These are phyloP conservation scores for Leishmania arabica DNA, from an alignment of 208 protist species.

Conservation along the genomic window DNA sequence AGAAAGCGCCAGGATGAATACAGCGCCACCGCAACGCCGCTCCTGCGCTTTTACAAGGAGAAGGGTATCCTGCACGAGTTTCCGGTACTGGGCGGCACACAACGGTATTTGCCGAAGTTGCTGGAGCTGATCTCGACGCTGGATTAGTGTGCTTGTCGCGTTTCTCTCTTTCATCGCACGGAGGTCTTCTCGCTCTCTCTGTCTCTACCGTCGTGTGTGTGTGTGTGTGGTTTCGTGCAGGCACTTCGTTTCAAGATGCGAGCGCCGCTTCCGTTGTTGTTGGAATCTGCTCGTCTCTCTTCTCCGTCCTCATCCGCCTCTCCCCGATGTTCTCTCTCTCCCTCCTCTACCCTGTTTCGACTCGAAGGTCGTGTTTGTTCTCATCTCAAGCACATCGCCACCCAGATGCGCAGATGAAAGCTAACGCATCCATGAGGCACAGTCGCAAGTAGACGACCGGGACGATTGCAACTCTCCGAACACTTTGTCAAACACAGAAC, in stretches of 20 bases:
- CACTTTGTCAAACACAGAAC: not conserved
- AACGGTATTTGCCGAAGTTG: constrained; percentile 70
- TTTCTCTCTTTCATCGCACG: not conserved
- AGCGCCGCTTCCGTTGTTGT: not conserved
- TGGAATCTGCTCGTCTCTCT: not conserved
- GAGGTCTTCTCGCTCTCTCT: not conserved
- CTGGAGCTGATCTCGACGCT: constrained; percentile 55
- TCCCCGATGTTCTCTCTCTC: not conserved
- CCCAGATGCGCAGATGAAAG: not conserved
- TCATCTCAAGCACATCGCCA: not conserved
- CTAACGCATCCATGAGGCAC: not conserved
- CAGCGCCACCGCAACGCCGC: constrained; percentile 49
- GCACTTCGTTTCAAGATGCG: not conserved
- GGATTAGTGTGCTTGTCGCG: not conserved
- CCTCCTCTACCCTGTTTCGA: not conserved
- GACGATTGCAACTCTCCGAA: not conserved
- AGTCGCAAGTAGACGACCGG: not conserved
- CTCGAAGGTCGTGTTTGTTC: not conserved
- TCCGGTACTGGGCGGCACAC: constrained; percentile 63
- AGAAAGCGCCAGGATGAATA: constrained; percentile 65
- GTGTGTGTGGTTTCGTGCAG: not conserved
- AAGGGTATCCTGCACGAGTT: constrained; percentile 70
- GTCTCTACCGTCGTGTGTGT: not conserved
- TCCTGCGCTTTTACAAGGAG: constrained; percentile 67
- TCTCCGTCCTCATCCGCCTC: not conserved